Base-by-base conservation (phyloP, 495 filamentous ascomycete species). In the Penicillium soppii region DNA sequence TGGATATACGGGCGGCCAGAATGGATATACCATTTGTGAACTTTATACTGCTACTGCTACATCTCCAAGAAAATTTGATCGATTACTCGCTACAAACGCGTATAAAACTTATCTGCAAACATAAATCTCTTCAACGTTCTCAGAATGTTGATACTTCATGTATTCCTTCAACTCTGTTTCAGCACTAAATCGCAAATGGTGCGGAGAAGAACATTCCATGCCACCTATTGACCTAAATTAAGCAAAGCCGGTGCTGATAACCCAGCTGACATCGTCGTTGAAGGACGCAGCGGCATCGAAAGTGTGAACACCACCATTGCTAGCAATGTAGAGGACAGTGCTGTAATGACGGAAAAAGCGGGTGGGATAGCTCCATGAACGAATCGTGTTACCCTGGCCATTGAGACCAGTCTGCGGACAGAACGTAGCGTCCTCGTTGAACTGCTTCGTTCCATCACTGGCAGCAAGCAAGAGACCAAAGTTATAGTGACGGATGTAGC, bases 361-460 rank as follows among this genome's bases (percentile, higher is more conserved):
- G 8, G 80, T 81, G 9, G 80, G 79, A 57, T 81, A 81, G 57
- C 66, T 75, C 79, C 79, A 83, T 9, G 77, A 69, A 20, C 77
- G 74, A 42, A 83, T 59, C 12, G 77, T 69, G 57, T 42, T 72
- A 9, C 74, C 78, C 48, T 71, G 56, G 33, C 74, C 74, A 49
- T 66, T 78, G 17, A 82, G 61, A 13, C 71, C 74, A 32, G 63
- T 45, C 60, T 70, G 62, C 0, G 77, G 58, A 54, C 80, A 83
- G 67, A 81, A 83, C 0, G 80, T 83, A 22, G 80, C 78, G 45
- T 82, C 78, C 44, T 81, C 77, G 19, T 57, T 5, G 62, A 82
- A 80, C 54, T 69, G 70, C 70, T 79, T 77, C 38, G 65, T 70
- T 49, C 71, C 70, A 51, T 81, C 80, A 50, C 71, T 69, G 42